Conservation (phyloP, 2,329 filamentous ascomycete species). For the Hymenoscyphus infarciens region DNA sequence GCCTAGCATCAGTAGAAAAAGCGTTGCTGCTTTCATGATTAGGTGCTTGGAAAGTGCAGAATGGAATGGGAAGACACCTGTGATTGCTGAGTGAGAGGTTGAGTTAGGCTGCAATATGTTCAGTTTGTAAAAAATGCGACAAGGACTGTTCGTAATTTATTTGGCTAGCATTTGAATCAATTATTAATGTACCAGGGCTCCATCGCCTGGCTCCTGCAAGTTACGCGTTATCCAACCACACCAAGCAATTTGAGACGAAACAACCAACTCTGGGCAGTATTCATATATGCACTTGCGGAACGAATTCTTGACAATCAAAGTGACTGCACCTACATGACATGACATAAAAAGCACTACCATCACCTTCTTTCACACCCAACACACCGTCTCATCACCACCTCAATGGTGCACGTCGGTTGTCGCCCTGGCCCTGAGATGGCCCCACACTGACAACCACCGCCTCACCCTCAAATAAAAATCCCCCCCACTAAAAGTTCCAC, state of each 20-base stretch:
- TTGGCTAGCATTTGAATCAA: background rate
- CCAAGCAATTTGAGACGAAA: too few relatives aligned
- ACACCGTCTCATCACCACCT: background rate
- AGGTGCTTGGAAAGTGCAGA: slow-evolving; percentile 13
- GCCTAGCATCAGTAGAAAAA: background rate
- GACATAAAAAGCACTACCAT: too few relatives aligned
- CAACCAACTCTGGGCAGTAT: too few relatives aligned
- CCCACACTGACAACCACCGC: background rate
- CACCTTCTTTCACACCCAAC: background rate
- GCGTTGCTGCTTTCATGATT: background rate
- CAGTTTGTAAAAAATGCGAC: background rate
- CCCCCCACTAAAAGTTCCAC: background rate
- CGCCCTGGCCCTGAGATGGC: background rate
- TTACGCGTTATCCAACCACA: too few relatives aligned
- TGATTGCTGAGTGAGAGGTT: slow-evolving; percentile 42
- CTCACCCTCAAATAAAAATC: background rate
- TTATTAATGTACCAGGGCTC: too few relatives aligned
- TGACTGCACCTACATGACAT: too few relatives aligned
- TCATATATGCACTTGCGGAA: too few relatives aligned
- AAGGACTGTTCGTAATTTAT: background rate
- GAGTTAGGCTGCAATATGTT: background rate
- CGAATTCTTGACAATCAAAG: too few relatives aligned
- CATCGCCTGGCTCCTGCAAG: too few relatives aligned
- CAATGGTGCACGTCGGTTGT: background rate
- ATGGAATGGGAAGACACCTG: slow-evolving; percentile 44